These are phyloP conservation scores for Rhynchospora pubera DNA, from an alignment of 176 grass and related monocot genomes.

Conservation along the genomic window DNA sequence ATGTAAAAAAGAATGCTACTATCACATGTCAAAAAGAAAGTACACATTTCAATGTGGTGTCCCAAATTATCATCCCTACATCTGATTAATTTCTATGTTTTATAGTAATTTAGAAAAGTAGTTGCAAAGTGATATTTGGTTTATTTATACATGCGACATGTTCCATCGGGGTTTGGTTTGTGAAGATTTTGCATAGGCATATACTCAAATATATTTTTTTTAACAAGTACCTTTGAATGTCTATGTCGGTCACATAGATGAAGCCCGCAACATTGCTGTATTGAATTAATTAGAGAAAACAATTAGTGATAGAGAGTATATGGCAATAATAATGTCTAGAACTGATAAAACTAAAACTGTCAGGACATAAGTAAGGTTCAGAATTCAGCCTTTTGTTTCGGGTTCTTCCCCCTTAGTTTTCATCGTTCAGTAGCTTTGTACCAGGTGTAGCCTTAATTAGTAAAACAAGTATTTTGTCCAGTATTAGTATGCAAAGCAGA, in stretches of 20 bases:
- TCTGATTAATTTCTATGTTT: background rate
- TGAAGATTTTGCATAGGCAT: conserved; percentile 5
- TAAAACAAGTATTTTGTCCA: background rate
- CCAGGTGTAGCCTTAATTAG: background rate
- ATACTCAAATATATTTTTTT: too few species aligned
- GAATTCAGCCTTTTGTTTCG: background rate
- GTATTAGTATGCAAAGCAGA: background rate
- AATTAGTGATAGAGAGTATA: conserved; percentile 20
- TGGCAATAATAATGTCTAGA: background rate
- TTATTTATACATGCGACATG: background rate
- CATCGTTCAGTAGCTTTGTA: background rate
- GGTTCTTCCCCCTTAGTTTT: background rate
- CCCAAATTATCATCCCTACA: background rate
- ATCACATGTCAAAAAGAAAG: background rate
- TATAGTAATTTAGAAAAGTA: background rate
- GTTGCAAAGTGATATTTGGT: background rate
- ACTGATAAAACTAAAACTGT: background rate
- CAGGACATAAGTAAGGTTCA: background rate
- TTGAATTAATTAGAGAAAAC: background rate
- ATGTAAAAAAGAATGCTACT: background rate
- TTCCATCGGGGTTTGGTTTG: background rate
- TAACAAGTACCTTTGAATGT: conserved; percentile 71
- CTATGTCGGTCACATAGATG: conserved; percentile 88
- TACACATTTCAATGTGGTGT: background rate
- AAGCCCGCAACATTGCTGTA: conserved; percentile 88